A percentile compares a stretch with the other conserved stretches of the same genome.
phyloP scores from a whole-genome alignment of 805 yeast genomes.

The Debaryomyces castellii region DNA sequence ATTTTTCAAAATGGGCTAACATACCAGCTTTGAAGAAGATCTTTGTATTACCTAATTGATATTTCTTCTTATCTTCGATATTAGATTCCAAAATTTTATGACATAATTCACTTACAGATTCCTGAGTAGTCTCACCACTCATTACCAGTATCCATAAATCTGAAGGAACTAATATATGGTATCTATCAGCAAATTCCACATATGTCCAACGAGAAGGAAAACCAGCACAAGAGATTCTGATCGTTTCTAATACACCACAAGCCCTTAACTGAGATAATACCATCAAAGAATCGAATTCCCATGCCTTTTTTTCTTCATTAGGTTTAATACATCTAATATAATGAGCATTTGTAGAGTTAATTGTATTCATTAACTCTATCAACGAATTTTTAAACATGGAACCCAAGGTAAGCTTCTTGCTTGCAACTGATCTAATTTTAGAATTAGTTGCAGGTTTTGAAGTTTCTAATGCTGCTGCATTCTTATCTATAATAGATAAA shows the following conservation, averaged over 20 bases:
- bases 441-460: slow-evolving; percentile 31
- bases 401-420: slow-evolving; percentile 89
- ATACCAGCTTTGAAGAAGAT: slow-evolving; percentile 96
- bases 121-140: slow-evolving; percentile 49
- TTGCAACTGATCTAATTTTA: slow-evolving; percentile 41
- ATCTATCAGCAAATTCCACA: slow-evolving; percentile 87
- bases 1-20: slow-evolving; percentile 85
- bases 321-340: slow-evolving; percentile 98
- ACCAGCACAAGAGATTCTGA: slow-evolving; percentile 95
- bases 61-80: slow-evolving; percentile 65
- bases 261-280: slow-evolving; percentile 94
- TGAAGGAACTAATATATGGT: slow-evolving; percentile 78
- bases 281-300: slow-evolving; percentile 95
- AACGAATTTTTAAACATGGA: slow-evolving; percentile 90
- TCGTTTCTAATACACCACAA: slow-evolving; percentile 97
- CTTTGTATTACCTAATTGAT: slow-evolving; percentile 89
- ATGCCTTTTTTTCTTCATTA: slow-evolving; percentile 88
- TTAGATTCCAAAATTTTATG: slow-evolving; percentile 62
- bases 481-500: slow-evolving; percentile 61
- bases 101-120: slow-evolving; percentile 63
- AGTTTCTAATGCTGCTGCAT: slow-evolving; percentile 49
- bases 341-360: slow-evolving; percentile 92
- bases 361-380: slow-evolving; percentile 89
- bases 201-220: slow-evolving; percentile 96
- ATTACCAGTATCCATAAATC: slow-evolving; percentile 63